Evolutionary conservation across 2,329 filamentous ascomycete species (phyloP).

Genomic region (Aspergillus luchuensis): DNA sequence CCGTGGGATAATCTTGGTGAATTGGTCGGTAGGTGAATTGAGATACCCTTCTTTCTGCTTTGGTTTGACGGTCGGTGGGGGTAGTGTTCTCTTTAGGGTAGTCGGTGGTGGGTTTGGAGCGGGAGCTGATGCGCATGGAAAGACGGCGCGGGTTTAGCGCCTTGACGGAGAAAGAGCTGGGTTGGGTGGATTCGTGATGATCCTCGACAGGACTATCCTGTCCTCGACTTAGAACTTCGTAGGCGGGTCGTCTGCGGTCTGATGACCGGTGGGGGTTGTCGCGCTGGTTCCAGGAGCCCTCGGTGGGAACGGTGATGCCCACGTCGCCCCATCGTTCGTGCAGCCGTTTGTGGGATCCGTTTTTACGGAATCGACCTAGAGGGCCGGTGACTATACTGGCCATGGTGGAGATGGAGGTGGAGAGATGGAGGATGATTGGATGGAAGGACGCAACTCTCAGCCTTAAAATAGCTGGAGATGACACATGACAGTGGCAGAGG

Average conservation of each 20-base stretch:
- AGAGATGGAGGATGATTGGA: neutral
- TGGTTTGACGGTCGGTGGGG: slow-evolving; percentile 4
- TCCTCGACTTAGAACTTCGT: slow-evolving; percentile 16
- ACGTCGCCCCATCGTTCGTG: slow-evolving; percentile 45
- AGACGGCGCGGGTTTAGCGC: slow-evolving; percentile 30
- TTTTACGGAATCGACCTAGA: slow-evolving; percentile 34
- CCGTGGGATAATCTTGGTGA: slow-evolving; percentile 32
- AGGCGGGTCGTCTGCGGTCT: slow-evolving; percentile 18
- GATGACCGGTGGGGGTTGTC: slow-evolving; percentile 29
- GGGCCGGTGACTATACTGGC: slow-evolving; percentile 32
- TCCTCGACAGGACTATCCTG: neutral
- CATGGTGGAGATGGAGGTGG: slow-evolving; percentile 22
- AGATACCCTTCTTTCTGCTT: slow-evolving; percentile 13
- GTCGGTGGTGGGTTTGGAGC: slow-evolving; percentile 17
- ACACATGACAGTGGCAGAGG: neutral
- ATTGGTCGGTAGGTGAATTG: slow-evolving; percentile 41
- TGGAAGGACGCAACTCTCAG: neutral
- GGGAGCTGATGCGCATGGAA: slow-evolving; percentile 31
- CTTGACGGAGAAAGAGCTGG: slow-evolving; percentile 26
- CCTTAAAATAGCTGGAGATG: neutral
- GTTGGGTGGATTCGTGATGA: slow-evolving; percentile 8
- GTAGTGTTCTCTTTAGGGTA: slow-evolving; percentile 1
- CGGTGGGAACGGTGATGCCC: slow-evolving; percentile 40
- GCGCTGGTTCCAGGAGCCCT: slow-evolving; percentile 43
- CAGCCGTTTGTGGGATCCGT: slow-evolving; percentile 29